Conservation (phyloP, 495 filamentous ascomycete genomes). For the Daldinia grandis region DNA sequence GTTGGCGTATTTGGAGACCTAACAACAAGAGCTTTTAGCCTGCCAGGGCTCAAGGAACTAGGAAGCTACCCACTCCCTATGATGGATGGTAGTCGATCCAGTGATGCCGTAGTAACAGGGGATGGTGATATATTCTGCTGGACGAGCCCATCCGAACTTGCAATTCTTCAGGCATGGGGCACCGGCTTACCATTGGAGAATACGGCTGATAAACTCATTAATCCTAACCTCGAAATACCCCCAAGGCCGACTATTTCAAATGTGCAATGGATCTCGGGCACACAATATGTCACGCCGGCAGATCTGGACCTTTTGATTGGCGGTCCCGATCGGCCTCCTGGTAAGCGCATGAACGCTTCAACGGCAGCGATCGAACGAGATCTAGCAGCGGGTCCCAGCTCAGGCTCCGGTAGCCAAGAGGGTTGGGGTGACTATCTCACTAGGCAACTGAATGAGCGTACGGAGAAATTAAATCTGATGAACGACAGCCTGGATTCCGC, state of each 20-base stretch:
- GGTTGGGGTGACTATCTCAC: slow-evolving; percentile 74
- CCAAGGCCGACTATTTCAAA: slow-evolving; percentile 94
- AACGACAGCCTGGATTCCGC: slow-evolving; percentile 85
- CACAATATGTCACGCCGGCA: slow-evolving; percentile 86
- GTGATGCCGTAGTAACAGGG: slow-evolving; percentile 71
- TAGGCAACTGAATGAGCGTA: slow-evolving; percentile 85
- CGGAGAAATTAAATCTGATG: slow-evolving; percentile 81
- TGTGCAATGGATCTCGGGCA: slow-evolving; percentile 94
- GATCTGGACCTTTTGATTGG: slow-evolving; percentile 94
- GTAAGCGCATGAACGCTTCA: slow-evolving; percentile 71
- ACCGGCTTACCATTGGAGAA: slow-evolving; percentile 63
- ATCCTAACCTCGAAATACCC: slow-evolving; percentile 73
- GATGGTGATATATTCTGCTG: slow-evolving; percentile 85
- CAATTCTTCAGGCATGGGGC: slow-evolving; percentile 82
- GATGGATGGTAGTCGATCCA: slow-evolving; percentile 76
- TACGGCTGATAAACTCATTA: slow-evolving; percentile 77
- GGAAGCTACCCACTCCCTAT: slow-evolving; percentile 68
- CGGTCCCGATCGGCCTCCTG: slow-evolving; percentile 84
- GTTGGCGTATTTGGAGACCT: slow-evolving; percentile 86
- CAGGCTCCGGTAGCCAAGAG: slow-evolving; percentile 66
- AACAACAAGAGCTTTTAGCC: slow-evolving; percentile 77
- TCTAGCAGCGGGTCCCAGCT: slow-evolving; percentile 54
- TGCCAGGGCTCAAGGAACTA: slow-evolving; percentile 87
- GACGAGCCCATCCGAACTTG: slow-evolving; percentile 88
- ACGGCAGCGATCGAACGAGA: slow-evolving; percentile 55